A percentile compares a stretch with the other conserved stretches of the same genome.
Conservation (phyloP, 768 basidiomycete genomes). For the Tulasnella sp. region DNA sequence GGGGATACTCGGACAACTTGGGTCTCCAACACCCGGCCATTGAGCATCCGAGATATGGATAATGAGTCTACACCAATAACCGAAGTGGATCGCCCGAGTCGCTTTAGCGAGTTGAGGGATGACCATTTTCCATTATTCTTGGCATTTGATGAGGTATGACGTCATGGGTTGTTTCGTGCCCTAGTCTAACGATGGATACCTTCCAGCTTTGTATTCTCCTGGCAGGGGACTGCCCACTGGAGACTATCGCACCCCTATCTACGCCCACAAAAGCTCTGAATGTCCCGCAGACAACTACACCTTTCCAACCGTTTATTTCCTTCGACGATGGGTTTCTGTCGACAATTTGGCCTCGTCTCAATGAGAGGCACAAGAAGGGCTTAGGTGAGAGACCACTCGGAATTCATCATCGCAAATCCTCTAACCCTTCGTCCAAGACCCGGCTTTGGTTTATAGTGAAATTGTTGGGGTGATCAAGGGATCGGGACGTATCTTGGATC, state of each 20-base stretch:
- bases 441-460: background rate
- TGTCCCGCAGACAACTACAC: background rate
- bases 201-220: background rate
- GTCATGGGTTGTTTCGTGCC: background rate
- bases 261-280: background rate
- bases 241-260: background rate
- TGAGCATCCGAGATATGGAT: background rate
- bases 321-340: background rate
- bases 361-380: background rate
- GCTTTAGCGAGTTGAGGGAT: constrained; percentile 13
- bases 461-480: constrained; percentile 41
- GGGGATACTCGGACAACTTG: background rate
- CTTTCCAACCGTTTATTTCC: background rate
- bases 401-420: background rate
- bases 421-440: background rate
- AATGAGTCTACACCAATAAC: background rate
- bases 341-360: background rate
- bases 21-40: background rate
- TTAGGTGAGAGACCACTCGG: constrained; percentile 26
- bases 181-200: background rate
- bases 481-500: constrained; percentile 38
- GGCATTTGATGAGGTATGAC: constrained; percentile 16
- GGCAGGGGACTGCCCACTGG: background rate
- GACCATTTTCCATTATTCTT: constrained; percentile 18
- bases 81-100: constrained; percentile 3